These are phyloP conservation scores for Tetrastigma voinierianum DNA, from an alignment of 164 flowering plant genomes.

Conservation along the genomic window DNA sequence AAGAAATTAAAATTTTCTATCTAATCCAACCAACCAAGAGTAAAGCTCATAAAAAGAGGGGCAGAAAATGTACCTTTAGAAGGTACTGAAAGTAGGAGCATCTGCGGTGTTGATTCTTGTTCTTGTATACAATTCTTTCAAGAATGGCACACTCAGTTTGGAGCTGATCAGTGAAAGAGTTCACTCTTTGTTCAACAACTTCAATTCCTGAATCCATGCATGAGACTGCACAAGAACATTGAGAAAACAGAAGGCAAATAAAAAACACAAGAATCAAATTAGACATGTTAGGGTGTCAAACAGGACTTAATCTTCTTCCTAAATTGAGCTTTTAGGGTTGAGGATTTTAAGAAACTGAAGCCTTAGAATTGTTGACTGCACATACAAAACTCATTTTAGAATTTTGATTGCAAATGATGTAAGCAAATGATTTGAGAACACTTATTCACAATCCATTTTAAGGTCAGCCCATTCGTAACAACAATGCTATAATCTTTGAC, in stretches of 20 bases:
- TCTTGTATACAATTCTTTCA: constrained; percentile 68
- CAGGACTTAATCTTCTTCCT: no score
- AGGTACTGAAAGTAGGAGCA: constrained; percentile 63
- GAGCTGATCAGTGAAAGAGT: constrained; percentile 40
- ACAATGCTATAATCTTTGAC: no score
- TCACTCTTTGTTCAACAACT: constrained; percentile 41
- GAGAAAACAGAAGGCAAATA: not conserved
- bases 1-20: no score
- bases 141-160: constrained; percentile 53
- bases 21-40: not conserved
- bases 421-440: no score
- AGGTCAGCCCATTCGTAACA: no score
- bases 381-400: no score
- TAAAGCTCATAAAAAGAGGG: not conserved
- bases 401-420: no score
- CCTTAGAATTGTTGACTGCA: no score
- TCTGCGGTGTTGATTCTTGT: constrained; percentile 80
- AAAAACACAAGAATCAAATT: not conserved
- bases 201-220: constrained; percentile 33
- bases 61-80: constrained; percentile 42
- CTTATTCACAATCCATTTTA: no score
- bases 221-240: no score
- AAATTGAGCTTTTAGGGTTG: no score
- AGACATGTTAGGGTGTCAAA: not conserved
- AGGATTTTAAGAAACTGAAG: no score